Evolutionary conservation across 2,329 filamentous ascomycete species (phyloP).

Genomic region (Apiospora rasikravindrae): DNA sequence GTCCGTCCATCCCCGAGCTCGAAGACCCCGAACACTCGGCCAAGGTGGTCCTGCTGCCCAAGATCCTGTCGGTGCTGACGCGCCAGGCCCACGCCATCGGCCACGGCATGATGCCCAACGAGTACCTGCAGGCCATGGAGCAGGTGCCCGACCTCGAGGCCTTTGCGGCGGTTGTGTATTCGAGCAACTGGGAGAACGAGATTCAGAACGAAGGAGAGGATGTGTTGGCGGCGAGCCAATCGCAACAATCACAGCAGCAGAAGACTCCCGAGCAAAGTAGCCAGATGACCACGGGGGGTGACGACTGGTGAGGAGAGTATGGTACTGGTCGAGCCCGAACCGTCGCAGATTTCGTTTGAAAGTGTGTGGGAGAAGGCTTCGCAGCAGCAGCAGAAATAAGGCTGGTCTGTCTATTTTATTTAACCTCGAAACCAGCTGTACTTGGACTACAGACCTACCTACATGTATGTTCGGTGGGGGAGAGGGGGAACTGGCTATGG

Average conservation of each 20-base stretch:
- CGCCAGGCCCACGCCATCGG: constrained; percentile 91
- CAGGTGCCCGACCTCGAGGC: constrained; percentile 76
- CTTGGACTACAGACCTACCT: not conserved
- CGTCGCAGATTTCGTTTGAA: constrained; percentile 60
- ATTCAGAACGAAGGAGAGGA: constrained; percentile 54
- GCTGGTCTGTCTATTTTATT: not conserved
- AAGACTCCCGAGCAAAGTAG: not conserved
- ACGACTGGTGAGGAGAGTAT: constrained; percentile 53
- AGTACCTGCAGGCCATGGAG: constrained; percentile 78
- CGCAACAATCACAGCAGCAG: not conserved
- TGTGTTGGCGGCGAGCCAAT: not conserved
- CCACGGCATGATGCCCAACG: constrained; percentile 72
- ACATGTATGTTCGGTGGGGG: not conserved
- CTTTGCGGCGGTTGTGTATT: constrained; percentile 87
- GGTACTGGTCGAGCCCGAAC: constrained; percentile 52
- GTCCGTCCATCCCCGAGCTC: constrained; percentile 26
- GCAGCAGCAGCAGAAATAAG: constrained; percentile 37
- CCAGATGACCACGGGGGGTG: constrained; percentile 23
- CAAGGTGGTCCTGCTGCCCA: constrained; percentile 77
- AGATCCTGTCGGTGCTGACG: constrained; percentile 86
- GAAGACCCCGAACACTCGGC: constrained; percentile 44
- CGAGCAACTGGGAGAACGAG: constrained; percentile 78
- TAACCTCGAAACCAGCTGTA: not conserved
- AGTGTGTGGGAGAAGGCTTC: constrained; percentile 72
- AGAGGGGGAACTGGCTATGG: not conserved